Conservation (phyloP, 2,329 filamentous ascomycete genomes). For the Cladosporium sp. region DNA sequence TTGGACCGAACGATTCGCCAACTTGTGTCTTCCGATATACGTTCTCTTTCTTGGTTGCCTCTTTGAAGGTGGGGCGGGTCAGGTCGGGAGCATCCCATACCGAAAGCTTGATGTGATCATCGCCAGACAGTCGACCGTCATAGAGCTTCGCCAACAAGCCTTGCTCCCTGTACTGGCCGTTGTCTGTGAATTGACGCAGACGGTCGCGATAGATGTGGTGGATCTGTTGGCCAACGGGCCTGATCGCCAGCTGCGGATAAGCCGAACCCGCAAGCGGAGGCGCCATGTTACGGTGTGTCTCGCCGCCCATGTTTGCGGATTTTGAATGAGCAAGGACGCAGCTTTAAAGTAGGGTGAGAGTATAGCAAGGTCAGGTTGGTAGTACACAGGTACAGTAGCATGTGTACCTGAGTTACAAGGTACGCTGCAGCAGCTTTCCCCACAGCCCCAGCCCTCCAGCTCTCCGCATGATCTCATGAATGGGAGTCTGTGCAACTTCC, state of each 20-base stretch:
- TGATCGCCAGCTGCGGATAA: constrained; percentile 46
- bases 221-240: constrained; percentile 70
- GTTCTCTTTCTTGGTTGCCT: constrained; percentile 60
- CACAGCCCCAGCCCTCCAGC: no score
- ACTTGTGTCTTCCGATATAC: constrained; percentile 68
- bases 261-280: constrained; percentile 21
- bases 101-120: constrained; percentile 72
- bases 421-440: no score
- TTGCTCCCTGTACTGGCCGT: constrained; percentile 53
- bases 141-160: constrained; percentile 59
- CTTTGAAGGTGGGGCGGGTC: constrained; percentile 75
- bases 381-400: no score
- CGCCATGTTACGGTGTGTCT: constrained; percentile 23
- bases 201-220: constrained; percentile 78
- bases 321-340: not conserved
- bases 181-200: constrained; percentile 71
- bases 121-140: constrained; percentile 61
- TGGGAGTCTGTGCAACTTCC: no score
- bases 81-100: constrained; percentile 61
- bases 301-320: constrained; percentile 32
- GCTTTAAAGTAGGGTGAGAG: not conserved
- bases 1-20: constrained; percentile 79
- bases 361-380: no score
- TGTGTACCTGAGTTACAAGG: no score
- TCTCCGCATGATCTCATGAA: no score